Evolutionary conservation across 257 asterid genomes (phyloP), one percentile per base, ranked within the genome.

Genomic region (Solanum bulbocastanum): DNA sequence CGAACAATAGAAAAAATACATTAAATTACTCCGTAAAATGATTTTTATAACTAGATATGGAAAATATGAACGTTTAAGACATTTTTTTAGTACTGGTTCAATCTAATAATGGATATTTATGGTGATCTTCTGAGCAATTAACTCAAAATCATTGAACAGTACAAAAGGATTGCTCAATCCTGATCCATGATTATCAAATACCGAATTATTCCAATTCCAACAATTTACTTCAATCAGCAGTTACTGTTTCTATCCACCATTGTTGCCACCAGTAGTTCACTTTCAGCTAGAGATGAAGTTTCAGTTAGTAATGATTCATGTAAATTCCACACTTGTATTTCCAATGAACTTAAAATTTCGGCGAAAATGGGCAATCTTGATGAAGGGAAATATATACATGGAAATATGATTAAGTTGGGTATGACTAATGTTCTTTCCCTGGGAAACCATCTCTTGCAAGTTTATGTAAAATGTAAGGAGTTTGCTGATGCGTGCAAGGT

Each of bases 351-450:
- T 73, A 89, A 86, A 83, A 46, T 11, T 69, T 85, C 90, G 3
- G 86, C 90, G 35, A 87, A 83, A 83, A 49, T 33, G 49, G 87
- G 83, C 66, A 83, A 87, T 87, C 65, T 82, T 32, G 65, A 52
- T 46, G 52, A 87, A 42, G 91, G 91, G 8, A 84, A 46, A 69
- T 20, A 49, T 39, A 60, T 87, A 58, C 91, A 89, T 13, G 90
- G 69, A 30, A 75, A 86, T 18, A 5, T 82, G 1, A 85, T 89
- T n/a, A 90, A 90, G 68, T 62, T 88, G 32, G 89, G 91, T 37
- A 23, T 39, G 46, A 58, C 32, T 12, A 22, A 82, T 32, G 33
- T 62, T 33, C 85, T 76, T 81, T 83, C 91, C 15, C 85, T 89
- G 83, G 89, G 84, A 65, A 89, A 89, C 37, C 83, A 84, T 62